A percentile compares a stretch with the other conserved stretches of the same genome.
phyloP scores from a whole-genome alignment of 1,139 yeast species.

The Arxiozyma slooffiae region DNA sequence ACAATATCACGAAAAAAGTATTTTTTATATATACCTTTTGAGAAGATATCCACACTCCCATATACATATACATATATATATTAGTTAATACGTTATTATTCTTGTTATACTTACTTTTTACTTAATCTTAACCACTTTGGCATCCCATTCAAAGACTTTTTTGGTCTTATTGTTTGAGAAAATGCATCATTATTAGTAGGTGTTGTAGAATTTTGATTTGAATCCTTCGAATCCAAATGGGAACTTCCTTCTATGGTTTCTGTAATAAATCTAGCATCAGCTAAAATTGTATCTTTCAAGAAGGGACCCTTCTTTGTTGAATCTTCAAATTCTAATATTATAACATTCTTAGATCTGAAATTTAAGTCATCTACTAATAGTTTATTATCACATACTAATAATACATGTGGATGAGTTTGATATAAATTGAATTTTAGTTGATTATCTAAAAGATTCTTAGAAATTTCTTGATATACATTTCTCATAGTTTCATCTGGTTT shows the following conservation, averaged over 20 bases:
- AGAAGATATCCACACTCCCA: no score
- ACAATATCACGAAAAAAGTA: no score
- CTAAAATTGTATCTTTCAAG: slow-evolving; percentile 30
- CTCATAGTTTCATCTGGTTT: slow-evolving; percentile 32
- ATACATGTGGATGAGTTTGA: slow-evolving; percentile 39
- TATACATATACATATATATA: no score
- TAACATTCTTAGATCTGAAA: slow-evolving; percentile 30
- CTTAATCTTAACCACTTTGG: slow-evolving; percentile 35
- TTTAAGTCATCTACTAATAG: slow-evolving; percentile 19
- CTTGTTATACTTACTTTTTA: slow-evolving; percentile 22
- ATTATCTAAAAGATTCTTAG: slow-evolving; percentile 17
- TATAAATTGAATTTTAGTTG: slow-evolving; percentile 34
- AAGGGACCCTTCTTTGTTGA: slow-evolving; percentile 31
- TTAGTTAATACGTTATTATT: background rate
- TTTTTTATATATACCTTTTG: no score
- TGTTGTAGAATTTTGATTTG: background rate
- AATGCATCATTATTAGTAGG: background rate
- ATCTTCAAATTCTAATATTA: slow-evolving; percentile 27
- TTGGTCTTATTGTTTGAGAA: background rate
- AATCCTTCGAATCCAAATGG: background rate
- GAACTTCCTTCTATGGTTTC: background rate
- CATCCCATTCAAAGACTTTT: slow-evolving; percentile 19
- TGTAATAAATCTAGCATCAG: slow-evolving; percentile 6
- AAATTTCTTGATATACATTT: slow-evolving; percentile 33
- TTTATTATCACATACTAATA: slow-evolving; percentile 21